Base-by-base conservation (phyloP, 306 rosid genomes). In the Medicago lupulina region DNA sequence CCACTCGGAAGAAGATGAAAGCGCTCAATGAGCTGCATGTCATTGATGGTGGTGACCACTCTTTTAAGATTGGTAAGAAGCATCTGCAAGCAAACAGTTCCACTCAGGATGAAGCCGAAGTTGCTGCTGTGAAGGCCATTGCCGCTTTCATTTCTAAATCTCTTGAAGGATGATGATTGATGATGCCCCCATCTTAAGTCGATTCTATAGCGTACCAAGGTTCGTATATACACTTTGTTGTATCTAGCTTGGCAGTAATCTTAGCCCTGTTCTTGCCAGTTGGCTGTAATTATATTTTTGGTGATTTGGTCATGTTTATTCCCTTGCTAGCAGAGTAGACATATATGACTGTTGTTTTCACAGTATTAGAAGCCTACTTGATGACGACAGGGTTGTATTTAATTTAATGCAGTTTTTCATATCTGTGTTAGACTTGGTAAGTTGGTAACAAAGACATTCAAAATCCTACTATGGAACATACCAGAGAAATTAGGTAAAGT, bases 1-100 rank as follows among this genome's bases (percentile, higher is more conserved):
- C 86, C 57, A 84, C 91, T 51, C 77, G 86, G 73, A 77, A 88
- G 86, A 91, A 88, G 87, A 90, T 90, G 90, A 86, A 85, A 79
- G 80, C 84, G 17, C 67, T 75, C 39, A 90, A 67, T 8, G 89
- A 85, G 63, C 84, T 94, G 83, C 87, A 90, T 80, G 87, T 94
- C 70, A 72, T 94, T 44, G 86, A 90, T 82, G 97, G 98, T 36
- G 98, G 97, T 54, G 98, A 91, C 47, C 97, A 94, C 83, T 94
- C 97, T 41, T 91, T 94, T 84, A 92, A 90, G 89, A 84, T 94
- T 66, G 89, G 80, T n/a, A 94, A 91, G 90, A 91, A 88, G 86
- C 90, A 90, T 83, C 90, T 91, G 64, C 90, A 91, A 75, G 81
- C 85, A 82, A 85, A 58, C 58, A 87, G 80, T 61, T 86, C 82